These are phyloP conservation scores for Ceratocystis variospora DNA, from an alignment of 2,329 filamentous ascomycete genomes.

Conservation along the genomic window DNA sequence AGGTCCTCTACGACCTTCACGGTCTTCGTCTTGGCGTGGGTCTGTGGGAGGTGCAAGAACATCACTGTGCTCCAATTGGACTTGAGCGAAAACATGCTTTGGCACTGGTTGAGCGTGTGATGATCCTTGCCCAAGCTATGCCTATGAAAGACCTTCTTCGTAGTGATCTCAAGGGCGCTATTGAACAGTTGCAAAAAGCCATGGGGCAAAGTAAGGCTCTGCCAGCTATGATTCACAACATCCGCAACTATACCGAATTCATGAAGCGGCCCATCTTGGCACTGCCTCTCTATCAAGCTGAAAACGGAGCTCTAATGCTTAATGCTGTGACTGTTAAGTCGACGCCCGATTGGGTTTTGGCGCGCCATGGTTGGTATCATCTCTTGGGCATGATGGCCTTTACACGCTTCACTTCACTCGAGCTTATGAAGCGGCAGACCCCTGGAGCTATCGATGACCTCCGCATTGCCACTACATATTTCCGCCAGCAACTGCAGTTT, in stretches of 20 bases:
- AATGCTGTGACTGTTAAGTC: constrained; percentile 56
- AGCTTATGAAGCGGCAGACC: constrained; percentile 58
- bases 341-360: constrained; percentile 51
- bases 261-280: constrained; percentile 76
- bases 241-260: constrained; percentile 66
- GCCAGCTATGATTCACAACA: constrained; percentile 72
- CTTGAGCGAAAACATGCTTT: constrained; percentile 70
- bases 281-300: constrained; percentile 61
- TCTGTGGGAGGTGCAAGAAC: constrained; percentile 56
- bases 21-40: constrained; percentile 62
- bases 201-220: constrained; percentile 68
- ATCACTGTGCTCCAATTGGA: constrained; percentile 62
- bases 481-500: constrained; percentile 71
- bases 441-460: constrained; percentile 72
- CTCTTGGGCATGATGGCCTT: constrained; percentile 77
- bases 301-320: constrained; percentile 62
- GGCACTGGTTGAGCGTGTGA: constrained; percentile 70
- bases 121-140: constrained; percentile 66
- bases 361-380: constrained; percentile 82
- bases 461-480: constrained; percentile 64
- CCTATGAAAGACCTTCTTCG: constrained; percentile 84
- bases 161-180: constrained; percentile 75
- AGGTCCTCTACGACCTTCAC: constrained; percentile 72
- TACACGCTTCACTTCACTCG: constrained; percentile 63
- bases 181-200: constrained; percentile 84